These are phyloP conservation scores for Lindgomyces ingoldianus DNA, from an alignment of 495 filamentous ascomycete genomes.

Conservation along the genomic window DNA sequence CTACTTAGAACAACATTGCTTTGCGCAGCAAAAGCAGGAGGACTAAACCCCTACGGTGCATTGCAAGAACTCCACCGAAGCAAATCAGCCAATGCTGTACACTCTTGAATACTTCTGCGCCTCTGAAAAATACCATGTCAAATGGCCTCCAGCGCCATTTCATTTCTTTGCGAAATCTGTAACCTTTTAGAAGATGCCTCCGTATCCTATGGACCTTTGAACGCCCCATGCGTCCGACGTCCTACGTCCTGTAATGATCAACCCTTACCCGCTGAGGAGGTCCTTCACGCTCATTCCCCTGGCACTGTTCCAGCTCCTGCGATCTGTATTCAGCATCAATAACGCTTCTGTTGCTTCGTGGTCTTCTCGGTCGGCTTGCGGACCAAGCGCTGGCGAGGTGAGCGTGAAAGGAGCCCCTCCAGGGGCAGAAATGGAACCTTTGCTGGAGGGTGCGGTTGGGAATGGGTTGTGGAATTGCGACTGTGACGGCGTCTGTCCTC, in stretches of 20 bases:
- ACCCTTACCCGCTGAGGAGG: constrained; percentile 15
- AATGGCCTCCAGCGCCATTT: neutral
- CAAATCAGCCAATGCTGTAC: too few species aligned
- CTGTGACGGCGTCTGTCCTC: constrained; percentile 28
- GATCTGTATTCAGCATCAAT: constrained; percentile 46
- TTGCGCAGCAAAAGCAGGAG: too few species aligned
- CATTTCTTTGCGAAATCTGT: neutral
- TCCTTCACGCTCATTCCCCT: constrained; percentile 34
- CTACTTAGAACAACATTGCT: too few species aligned
- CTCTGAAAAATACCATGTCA: too few species aligned
- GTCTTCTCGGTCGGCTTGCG: constrained; percentile 39
- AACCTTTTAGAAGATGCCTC: too few species aligned
- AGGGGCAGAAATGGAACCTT: constrained; percentile 21
- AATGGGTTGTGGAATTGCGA: constrained; percentile 31
- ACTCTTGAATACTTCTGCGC: too few species aligned
- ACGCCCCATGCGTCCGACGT: too few species aligned
- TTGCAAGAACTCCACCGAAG: too few species aligned
- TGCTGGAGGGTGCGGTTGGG: constrained; percentile 19
- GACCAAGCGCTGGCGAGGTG: constrained; percentile 27
- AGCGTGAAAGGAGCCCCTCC: constrained; percentile 17
- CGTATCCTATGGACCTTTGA: too few species aligned
- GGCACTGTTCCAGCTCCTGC: constrained; percentile 38
- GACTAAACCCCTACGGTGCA: too few species aligned
- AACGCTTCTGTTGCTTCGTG: constrained; percentile 45
- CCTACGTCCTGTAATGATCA: neutral